Evolutionary conservation across 768 basidiomycete species (phyloP), one percentile per base, ranked within the genome.

Genomic region (Podaxis carcinomalis): DNA sequence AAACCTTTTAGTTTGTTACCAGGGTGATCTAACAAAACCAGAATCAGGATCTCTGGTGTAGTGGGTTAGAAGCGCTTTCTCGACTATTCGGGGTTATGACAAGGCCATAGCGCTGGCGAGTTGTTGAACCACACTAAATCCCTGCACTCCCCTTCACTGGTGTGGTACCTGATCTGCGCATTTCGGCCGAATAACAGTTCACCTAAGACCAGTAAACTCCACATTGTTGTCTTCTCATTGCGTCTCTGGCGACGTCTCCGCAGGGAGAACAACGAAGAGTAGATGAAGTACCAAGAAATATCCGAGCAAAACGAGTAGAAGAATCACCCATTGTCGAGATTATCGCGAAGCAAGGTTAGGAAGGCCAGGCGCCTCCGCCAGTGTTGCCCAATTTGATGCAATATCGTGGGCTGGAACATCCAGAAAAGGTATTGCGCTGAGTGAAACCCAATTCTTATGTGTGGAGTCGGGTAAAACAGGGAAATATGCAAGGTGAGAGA

Each of bases 141-240:
- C 32, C 32, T 9, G 32, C 32, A n/a, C 28, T 32, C 32, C 32
- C 32, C 2, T 32, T 44, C 7, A 21, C 4, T 16, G 9, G 16
- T 36, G 37, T 14, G 21, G 57, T 58, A 27, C 57, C 57, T 58
- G 57, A 58, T 58, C n/a, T 58, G 49, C 57, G 35, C 32, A 19
- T 28, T 50, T 58, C 57, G 57, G 57, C 57, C 57, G 57, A 58
- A 58, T 36, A 50, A 14, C 35, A 27, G 10, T 32, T 37, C 14
- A 37, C 35, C 49, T 50, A 36, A 40, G 57, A 19, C 16, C 46
- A 16, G 13, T 27, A 23, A 6, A 50, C 46, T 27, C 57, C 32
- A 39, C 36, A 25, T 25, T n/a, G 21, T 16, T 3, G 5, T 23
- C 47, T 9, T 42, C 4, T 14, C 2, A 3, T 42, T 1, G 13